Conservation (phyloP, 306 rosid genomes). For the Fragaria nilgerrensis region DNA sequence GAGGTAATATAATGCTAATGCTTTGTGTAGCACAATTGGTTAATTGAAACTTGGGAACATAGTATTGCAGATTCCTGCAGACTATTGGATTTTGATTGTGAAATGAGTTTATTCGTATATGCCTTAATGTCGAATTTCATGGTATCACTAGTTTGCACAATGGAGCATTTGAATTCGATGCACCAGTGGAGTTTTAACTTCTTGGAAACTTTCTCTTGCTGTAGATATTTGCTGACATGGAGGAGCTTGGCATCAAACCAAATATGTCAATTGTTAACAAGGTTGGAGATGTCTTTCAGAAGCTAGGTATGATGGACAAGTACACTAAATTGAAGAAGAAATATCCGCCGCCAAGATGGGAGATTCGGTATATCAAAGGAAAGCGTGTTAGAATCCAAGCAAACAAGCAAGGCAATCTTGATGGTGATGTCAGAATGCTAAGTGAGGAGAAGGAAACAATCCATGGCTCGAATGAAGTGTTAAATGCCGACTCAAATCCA, state of each 20-base stretch:
- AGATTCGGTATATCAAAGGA: conserved; percentile 63
- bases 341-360: conserved; percentile 83
- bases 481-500: conserved; percentile 32
- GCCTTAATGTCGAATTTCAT: background rate
- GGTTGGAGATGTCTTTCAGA: conserved; percentile 73
- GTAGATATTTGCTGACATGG: conserved; percentile 97
- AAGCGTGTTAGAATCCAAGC: conserved; percentile 58
- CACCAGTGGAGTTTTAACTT: conserved; percentile 19
- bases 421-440: conserved; percentile 18
- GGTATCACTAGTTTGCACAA: background rate
- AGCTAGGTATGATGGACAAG: conserved; percentile 79
- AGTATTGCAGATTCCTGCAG: background rate
- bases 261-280: conserved; percentile 45
- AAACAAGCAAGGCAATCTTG: conserved; percentile 17
- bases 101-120: background rate
- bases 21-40: background rate
- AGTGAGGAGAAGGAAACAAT: conserved; percentile 26
- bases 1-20: conserved; percentile 55
- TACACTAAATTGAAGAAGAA: conserved; percentile 55
- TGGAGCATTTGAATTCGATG: conserved; percentile 8
- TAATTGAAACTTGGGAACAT: background rate
- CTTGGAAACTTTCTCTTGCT: conserved; percentile 20
- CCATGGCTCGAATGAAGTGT: conserved; percentile 23
- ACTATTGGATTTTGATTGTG: background rate
- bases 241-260: conserved; percentile 82